These are phyloP conservation scores for Acacia concinna DNA, from an alignment of 331 rosid genomes.

Conservation along the genomic window DNA sequence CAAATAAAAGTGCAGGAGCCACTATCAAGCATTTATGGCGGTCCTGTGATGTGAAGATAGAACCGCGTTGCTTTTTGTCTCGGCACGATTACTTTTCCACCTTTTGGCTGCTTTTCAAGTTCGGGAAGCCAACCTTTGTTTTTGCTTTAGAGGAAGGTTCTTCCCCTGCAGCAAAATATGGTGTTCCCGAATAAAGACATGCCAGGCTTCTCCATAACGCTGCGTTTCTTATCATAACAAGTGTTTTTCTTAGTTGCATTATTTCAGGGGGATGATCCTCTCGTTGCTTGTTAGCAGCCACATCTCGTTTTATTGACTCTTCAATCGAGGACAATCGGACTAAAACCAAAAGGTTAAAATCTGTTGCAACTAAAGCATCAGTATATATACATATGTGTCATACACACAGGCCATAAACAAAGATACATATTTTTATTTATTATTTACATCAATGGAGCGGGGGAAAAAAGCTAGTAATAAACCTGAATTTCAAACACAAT, in stretches of 20 bases:
- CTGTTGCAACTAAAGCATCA: background rate
- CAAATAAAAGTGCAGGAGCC: background rate
- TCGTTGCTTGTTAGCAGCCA: background rate
- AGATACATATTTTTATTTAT: background rate
- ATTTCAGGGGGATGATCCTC: background rate
- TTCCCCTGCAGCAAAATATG: background rate
- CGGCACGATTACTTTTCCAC: background rate
- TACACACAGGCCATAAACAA: background rate
- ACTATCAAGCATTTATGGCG: background rate
- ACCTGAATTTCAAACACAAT: constrained; percentile 3
- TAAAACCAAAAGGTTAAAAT: background rate
- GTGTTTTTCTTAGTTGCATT: background rate
- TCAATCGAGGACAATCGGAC: background rate
- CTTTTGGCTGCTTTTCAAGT: background rate
- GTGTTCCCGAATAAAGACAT: background rate
- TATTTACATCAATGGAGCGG: background rate
- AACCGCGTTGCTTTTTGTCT: background rate
- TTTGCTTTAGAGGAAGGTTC: constrained; percentile 1
- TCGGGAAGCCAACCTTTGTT: background rate
- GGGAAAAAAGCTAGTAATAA: background rate
- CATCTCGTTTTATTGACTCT: background rate
- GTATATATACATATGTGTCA: background rate
- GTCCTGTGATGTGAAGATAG: background rate
- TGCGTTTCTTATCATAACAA: background rate
- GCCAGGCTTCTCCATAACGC: background rate